Conservation (phyloP, 164 flowering plant genomes). For the Akebia trifoliata region DNA sequence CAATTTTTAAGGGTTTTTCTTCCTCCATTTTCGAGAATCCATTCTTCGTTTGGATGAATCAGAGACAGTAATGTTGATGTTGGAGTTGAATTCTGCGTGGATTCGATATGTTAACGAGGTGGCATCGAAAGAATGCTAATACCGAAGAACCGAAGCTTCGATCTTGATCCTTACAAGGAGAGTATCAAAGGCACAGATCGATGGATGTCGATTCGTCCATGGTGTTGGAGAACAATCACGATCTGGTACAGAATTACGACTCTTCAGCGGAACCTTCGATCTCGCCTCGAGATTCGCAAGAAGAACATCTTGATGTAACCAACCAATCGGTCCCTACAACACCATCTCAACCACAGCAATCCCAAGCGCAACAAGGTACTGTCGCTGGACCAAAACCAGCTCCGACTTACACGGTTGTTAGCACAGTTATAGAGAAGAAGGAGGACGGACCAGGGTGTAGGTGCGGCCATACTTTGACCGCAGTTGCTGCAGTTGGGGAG, state of each 20-base stretch:
- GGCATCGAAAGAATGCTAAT: constrained; percentile 18
- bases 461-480: constrained; percentile 96
- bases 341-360: constrained; percentile 18
- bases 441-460: constrained; percentile 97
- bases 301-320: constrained; percentile 11
- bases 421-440: constrained; percentile 78
- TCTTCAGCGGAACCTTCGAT: constrained; percentile 6
- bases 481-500: constrained; percentile 94
- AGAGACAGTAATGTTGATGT: background rate
- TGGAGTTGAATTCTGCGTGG: background rate
- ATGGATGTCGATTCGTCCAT: constrained; percentile 66
- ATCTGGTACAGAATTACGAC: constrained; percentile 31
- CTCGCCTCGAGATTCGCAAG: constrained; percentile 7
- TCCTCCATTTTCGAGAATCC: too few relatives aligned
- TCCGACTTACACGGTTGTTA: constrained; percentile 76
- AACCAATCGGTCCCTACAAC: constrained; percentile 8
- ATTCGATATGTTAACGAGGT: constrained; percentile 8
- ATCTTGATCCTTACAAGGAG: constrained; percentile 24
- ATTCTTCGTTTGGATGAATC: background rate
- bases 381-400: constrained; percentile 88
- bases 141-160: constrained; percentile 26
- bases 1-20: constrained; percentile 23
- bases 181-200: constrained; percentile 5
- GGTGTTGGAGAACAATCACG: constrained; percentile 57
- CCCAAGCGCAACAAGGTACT: constrained; percentile 31